A percentile compares a stretch with the other conserved stretches of the same genome.
Evolutionary conservation across 1,284 basidiomycete genomes (phyloP).

Genomic region (Pascua guehoae): DNA sequence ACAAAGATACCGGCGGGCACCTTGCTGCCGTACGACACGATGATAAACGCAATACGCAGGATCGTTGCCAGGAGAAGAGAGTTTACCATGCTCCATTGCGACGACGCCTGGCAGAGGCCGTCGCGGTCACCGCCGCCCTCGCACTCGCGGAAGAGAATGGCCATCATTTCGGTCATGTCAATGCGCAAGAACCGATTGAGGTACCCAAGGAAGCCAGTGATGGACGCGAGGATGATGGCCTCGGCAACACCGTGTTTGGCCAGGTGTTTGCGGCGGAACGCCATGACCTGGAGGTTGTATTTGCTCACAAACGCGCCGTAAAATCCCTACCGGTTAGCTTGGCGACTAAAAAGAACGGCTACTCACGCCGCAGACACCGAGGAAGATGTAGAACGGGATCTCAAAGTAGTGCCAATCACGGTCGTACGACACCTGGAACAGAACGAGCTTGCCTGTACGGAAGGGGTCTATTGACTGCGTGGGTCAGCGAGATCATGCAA

Average conservation of each 20-base stretch:
- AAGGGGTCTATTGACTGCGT: slow-evolving; percentile 93
- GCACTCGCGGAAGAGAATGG: slow-evolving; percentile 95
- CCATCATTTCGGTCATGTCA: slow-evolving; percentile 97
- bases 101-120: slow-evolving; percentile 88
- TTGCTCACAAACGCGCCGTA: slow-evolving; percentile 97
- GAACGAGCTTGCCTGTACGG: slow-evolving; percentile 92
- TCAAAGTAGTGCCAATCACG: slow-evolving; percentile 99
- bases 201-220: slow-evolving; percentile 90
- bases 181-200: slow-evolving; percentile 92
- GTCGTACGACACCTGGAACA: slow-evolving; percentile 97
- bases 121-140: slow-evolving; percentile 89
- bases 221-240: slow-evolving; percentile 75
- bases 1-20: slow-evolving; percentile 98
- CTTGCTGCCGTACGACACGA: slow-evolving; percentile 92
- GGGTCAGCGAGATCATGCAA: neutral
- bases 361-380: slow-evolving; percentile 90
- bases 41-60: slow-evolving; percentile 78
- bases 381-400: slow-evolving; percentile 87
- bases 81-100: slow-evolving; percentile 93
- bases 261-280: slow-evolving; percentile 87
- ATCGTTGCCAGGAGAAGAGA: slow-evolving; percentile 88
- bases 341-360: neutral
- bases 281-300: slow-evolving; percentile 91
- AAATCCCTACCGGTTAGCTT: slow-evolving; percentile 62
- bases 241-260: slow-evolving; percentile 80